phyloP scores from a whole-genome alignment of 2,329 filamentous ascomycete species.

The Arthroderma sp. region DNA sequence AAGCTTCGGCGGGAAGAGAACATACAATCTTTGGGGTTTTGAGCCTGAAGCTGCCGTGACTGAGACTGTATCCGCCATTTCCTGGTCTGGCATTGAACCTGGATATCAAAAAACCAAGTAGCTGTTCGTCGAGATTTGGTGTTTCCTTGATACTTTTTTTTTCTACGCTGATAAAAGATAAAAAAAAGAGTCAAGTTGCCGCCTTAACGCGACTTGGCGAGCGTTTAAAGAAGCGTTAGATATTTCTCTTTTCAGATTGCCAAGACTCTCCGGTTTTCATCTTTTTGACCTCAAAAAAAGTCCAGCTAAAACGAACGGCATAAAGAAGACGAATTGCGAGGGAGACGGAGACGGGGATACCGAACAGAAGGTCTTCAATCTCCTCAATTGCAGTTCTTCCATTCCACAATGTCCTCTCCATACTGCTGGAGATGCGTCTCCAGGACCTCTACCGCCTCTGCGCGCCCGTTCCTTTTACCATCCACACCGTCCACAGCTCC shows the following conservation, averaged over 20 bases:
- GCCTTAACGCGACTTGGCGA: no score
- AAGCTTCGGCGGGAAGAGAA: background rate
- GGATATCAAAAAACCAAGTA: background rate
- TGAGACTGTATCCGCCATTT: conserved; percentile 15
- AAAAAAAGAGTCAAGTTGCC: no score
- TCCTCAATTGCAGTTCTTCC: no score
- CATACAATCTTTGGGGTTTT: conserved; percentile 31
- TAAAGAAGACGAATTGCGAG: background rate
- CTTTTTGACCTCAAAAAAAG: background rate
- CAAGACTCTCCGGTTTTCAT: background rate
- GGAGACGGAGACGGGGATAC: background rate
- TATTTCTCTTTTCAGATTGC: background rate
- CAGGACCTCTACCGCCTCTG: conserved; percentile 16
- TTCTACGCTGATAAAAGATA: no score
- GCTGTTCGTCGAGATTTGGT: no score
- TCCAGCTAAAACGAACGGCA: conserved; percentile 1
- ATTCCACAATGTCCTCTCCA: conserved; percentile 38
- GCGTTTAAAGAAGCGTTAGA: background rate
- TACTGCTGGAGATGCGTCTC: conserved; percentile 48
- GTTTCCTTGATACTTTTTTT: no score
- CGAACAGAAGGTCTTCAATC: no score
- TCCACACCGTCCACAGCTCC: conserved; percentile 25
- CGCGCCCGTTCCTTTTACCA: conserved; percentile 27
- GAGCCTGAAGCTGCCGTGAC: conserved; percentile 13
- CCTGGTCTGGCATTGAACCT: conserved; percentile 17